A percentile compares a stretch with the other conserved stretches of the same genome.
phyloP scores from a whole-genome alignment of 2,329 filamentous ascomycete genomes.

The Lachnellula occidentalis region DNA sequence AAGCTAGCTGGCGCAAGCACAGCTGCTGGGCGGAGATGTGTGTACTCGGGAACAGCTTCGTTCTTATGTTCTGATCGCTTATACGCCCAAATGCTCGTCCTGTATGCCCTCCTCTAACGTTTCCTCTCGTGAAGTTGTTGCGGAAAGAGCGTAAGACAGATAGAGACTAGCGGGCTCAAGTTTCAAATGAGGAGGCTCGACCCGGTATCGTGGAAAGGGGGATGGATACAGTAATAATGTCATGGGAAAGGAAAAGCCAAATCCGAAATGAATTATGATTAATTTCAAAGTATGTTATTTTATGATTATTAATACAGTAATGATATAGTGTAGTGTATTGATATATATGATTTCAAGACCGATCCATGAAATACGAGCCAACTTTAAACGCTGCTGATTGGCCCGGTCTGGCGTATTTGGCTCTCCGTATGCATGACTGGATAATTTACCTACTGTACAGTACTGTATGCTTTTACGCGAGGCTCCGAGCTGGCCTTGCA shows the following conservation, averaged over 20 bases:
- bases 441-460: background rate
- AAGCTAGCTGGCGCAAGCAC: slow-evolving; percentile 22
- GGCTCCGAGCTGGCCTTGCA: background rate
- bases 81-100: background rate
- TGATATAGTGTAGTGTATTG: background rate
- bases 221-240: background rate
- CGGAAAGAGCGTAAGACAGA: slow-evolving; percentile 7
- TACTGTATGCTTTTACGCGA: slow-evolving; percentile 5
- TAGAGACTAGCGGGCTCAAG: slow-evolving; percentile 12
- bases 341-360: no score
- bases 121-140: slow-evolving; percentile 10
- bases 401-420: slow-evolving; percentile 5
- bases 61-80: slow-evolving; percentile 3
- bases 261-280: no score
- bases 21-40: slow-evolving; percentile 11
- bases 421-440: slow-evolving; percentile 13
- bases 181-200: slow-evolving; percentile 6
- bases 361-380: background rate
- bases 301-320: background rate
- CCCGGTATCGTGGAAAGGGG: background rate
- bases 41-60: slow-evolving; percentile 10
- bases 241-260: background rate
- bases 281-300: no score
- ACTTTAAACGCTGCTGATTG: slow-evolving; percentile 5
- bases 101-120: slow-evolving; percentile 8